These are phyloP conservation scores for Artomyces pyxidatus DNA, from an alignment of 768 basidiomycete genomes.

Conservation along the genomic window DNA sequence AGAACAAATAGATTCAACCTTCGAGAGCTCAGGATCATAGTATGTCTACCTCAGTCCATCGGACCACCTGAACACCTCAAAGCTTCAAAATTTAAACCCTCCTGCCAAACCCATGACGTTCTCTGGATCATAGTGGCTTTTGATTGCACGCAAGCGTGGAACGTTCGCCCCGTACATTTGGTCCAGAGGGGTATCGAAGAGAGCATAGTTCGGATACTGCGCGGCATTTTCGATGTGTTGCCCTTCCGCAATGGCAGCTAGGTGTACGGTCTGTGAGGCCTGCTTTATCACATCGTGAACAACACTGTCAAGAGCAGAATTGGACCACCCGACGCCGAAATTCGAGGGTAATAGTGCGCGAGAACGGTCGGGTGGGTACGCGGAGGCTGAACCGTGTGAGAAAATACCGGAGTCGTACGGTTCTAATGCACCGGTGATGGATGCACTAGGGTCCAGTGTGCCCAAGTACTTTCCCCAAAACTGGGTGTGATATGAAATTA, in stretches of 20 bases:
- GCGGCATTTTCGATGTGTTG: neutral
- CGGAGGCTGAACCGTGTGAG: slow-evolving; percentile 4
- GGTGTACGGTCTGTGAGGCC: neutral
- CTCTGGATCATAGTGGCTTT: slow-evolving; percentile 6
- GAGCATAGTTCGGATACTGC: slow-evolving; percentile 7
- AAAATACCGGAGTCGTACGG: neutral
- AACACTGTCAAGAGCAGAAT: too few species aligned
- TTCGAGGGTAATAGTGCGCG: slow-evolving; percentile 1
- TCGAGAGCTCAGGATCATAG: too few species aligned
- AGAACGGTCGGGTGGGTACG: slow-evolving; percentile 8
- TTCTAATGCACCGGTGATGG: neutral
- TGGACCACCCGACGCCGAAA: neutral
- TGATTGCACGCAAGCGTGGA: neutral
- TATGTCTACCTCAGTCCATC: too few species aligned
- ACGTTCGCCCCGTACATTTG: slow-evolving; percentile 11
- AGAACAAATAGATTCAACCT: too few species aligned
- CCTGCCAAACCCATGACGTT: slow-evolving; percentile 15
- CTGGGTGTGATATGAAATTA: too few species aligned
- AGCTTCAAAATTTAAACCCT: slow-evolving; percentile 14
- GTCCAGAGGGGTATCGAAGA: slow-evolving; percentile 5
- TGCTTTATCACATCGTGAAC: too few species aligned
- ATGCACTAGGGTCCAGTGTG: neutral
- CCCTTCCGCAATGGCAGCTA: slow-evolving; percentile 7
- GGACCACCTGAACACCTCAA: too few species aligned
- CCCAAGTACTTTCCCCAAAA: neutral